These are phyloP conservation scores for Neophaeococcomyces aloes DNA, from an alignment of 2,329 filamentous ascomycete genomes.

Conservation along the genomic window DNA sequence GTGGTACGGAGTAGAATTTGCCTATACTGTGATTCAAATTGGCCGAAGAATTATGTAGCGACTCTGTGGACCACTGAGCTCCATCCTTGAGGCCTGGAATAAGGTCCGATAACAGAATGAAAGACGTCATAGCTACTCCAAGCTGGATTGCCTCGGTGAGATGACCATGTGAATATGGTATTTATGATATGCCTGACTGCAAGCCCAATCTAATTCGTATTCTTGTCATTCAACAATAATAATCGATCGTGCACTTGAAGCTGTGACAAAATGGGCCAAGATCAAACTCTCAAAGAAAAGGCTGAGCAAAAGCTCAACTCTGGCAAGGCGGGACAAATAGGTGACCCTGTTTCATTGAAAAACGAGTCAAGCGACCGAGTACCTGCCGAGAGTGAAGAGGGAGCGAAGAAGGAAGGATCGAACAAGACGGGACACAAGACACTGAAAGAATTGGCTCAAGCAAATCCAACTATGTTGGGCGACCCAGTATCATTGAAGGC, in stretches of 20 bases:
- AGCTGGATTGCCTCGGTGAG: too few relatives aligned
- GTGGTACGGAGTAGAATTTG: too few relatives aligned
- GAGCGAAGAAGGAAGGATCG: constrained; percentile 11
- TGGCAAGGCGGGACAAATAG: constrained; percentile 30
- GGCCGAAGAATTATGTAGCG: too few relatives aligned
- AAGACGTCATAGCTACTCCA: too few relatives aligned
- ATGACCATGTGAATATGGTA: too few relatives aligned
- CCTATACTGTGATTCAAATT: too few relatives aligned
- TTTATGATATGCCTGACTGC: too few relatives aligned
- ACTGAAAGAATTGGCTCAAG: constrained; percentile 11
- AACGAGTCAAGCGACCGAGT: constrained; percentile 28
- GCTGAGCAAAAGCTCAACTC: constrained; percentile 14
- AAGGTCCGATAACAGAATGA: too few relatives aligned
- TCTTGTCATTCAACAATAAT: neutral
- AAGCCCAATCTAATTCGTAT: too few relatives aligned
- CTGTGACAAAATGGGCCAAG: neutral
- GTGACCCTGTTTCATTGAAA: constrained; percentile 33
- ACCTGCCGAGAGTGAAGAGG: constrained; percentile 23
- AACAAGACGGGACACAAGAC: constrained; percentile 11
- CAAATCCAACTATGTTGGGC: constrained; percentile 15
- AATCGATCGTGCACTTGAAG: neutral
- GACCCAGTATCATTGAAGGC: constrained; percentile 18
- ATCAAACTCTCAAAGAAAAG: constrained; percentile 13
- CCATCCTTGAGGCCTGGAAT: too few relatives aligned
- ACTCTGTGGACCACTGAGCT: too few relatives aligned